Evolutionary conservation across 2,329 filamentous ascomycete genomes (phyloP), one percentile per base, ranked within the genome.

Genomic region (Penicillium sclerotiorum): DNA sequence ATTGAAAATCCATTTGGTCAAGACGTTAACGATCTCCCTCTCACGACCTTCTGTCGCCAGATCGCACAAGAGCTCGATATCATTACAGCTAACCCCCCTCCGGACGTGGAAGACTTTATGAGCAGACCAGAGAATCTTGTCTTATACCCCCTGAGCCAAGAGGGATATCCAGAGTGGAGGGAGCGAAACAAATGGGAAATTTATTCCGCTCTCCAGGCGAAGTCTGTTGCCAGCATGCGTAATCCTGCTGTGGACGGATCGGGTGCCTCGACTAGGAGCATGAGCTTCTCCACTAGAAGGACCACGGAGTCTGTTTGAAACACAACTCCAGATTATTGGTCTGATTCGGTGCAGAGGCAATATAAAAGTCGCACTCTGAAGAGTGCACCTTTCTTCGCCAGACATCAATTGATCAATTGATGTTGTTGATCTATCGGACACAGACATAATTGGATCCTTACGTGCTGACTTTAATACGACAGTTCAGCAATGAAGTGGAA

Each of bases 1-100:
- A 88, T 94, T 56, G 89, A 94, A 70, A 90, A 94, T 63, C 89
- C 89, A 5, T 94, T 94, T 68, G 89, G 89, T 49, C 79, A 85
- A 56, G 89, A 94, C 56, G 89, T 92, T 59, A 94, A 94, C 65
- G 89, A 94, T 69, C 73, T 92, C 35, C 87, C 87, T 0, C 78
- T 92, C 2, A 89, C 93, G 64, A 74, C 79, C 12, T 95, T 85
- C 76, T 94, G 89, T 72, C 80, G 85, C 30, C 87, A 91, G 63
- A 79, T 94, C 35, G 82, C 86, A 18, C 70, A 80, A 25, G 90
- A 95, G 60, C 77, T 94, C 59, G 87, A 93, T 64, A 83, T 88
- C 50, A 84, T 93, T 58, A 84, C 86, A 18, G 79, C 83, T 47
- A 75, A 73, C 9, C 78, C 80, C 1, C 71, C 80, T 28, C 81